Evolutionary conservation across 371 early-diverging fungal species (phyloP).

Genomic region (Circinella umbellata): DNA sequence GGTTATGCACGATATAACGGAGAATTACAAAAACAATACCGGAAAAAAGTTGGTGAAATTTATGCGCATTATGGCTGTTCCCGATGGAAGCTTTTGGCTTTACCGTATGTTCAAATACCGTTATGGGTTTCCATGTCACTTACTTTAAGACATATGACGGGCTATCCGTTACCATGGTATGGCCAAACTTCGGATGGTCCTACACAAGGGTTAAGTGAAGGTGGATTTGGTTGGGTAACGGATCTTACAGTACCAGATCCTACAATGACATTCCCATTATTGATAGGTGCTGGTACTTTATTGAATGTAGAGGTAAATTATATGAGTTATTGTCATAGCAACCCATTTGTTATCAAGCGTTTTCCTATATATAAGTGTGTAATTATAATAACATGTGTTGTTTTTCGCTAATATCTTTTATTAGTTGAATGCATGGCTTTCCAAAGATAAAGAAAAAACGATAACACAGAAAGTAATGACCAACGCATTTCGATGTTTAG

Average conservation of each 20-base stretch:
- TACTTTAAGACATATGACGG: constrained; percentile 71
- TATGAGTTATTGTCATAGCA: neutral
- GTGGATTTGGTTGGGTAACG: constrained; percentile 72
- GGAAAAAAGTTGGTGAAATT: constrained; percentile 58
- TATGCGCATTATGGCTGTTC: constrained; percentile 66
- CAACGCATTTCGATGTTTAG: constrained; percentile 60
- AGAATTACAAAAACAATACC: constrained; percentile 64
- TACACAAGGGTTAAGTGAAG: constrained; percentile 59
- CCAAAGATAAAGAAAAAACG: constrained; percentile 47
- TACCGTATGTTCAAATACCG: constrained; percentile 81
- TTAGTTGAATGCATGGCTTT: constrained; percentile 58
- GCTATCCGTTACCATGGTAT: constrained; percentile 63
- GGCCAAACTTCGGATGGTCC: constrained; percentile 39
- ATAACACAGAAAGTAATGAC: constrained; percentile 51
- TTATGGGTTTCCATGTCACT: constrained; percentile 75
- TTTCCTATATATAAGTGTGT: too few species aligned
- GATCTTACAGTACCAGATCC: constrained; percentile 76
- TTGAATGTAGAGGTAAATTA: constrained; percentile 71
- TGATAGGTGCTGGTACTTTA: constrained; percentile 71
- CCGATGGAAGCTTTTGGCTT: constrained; percentile 64
- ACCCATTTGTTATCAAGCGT: too few species aligned
- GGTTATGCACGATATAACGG: constrained; percentile 51
- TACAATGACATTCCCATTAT: constrained; percentile 71
- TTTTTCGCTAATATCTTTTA: neutral
- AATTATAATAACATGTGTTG: too few species aligned